Evolutionary conservation across 306 rosid species (phyloP), one percentile per base, ranked within the genome.

Genomic region (Gleditsia sinensis): DNA sequence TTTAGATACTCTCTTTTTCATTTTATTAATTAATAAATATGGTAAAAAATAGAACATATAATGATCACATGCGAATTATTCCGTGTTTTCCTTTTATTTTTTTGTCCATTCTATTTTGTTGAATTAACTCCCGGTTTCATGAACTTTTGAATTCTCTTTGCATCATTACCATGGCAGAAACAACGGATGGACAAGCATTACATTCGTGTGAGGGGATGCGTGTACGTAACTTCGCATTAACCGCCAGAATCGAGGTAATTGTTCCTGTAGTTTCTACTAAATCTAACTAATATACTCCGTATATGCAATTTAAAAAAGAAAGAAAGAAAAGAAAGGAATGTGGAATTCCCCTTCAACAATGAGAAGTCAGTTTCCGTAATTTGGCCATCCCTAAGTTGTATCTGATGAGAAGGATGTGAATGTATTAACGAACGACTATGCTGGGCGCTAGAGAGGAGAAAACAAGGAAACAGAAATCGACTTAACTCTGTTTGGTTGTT

Each of bases 401-500:
- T 62, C 28, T 36, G 68, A 62, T 13, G 33, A 24, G 37, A 43
- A 27, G 16, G 10, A 66, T 27, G 45, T n/a, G 39, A 67, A 45
- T 25, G 56, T 16, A 65, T 43, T 1, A 65, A 42, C 23, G 13
- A 59, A 11, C 24, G 69, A 62, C 8, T 20, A 11, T 19, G 4
- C 69, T 12, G 33, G 16, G 39, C 33, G 34, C 25, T 45, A 2
- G 14, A 4, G 25, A 19, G 9, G 16, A 2, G 42, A 20, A 60
- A 27, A 51, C 13, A 5, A 63, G 53, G 45, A 61, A 58, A 48
- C 54, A 58, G 54, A 13, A 62, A 43, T 10, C 63, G 14, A 36
- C 58, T 56, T 45, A 16, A 71, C 30, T 58, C 45, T 33, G 75
- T 45, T 56, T 62, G 69, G 56, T 66, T 6, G 60, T 13, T 16